Evolutionary conservation across 225 moss, liverwort and hornwort genomes (phyloP).

Genomic region (Climacium dendroides): DNA sequence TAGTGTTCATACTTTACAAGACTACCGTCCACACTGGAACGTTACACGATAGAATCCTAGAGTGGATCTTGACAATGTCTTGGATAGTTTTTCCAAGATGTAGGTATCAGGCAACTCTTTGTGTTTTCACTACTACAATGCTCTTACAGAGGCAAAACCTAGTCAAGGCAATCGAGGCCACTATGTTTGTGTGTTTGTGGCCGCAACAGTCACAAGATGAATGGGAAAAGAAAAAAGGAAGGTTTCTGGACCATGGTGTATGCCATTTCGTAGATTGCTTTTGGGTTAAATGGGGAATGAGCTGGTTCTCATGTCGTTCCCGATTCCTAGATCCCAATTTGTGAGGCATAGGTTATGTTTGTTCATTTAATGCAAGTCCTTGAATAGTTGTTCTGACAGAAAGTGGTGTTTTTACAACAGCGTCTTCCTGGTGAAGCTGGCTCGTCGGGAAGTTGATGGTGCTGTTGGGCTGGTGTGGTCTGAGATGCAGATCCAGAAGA

Average conservation of each 20-base stretch:
- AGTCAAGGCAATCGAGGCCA: not conserved
- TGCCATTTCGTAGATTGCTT: not conserved
- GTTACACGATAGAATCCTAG: slow-evolving; percentile 4
- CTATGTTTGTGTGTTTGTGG: slow-evolving; percentile 8
- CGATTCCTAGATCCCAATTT: not conserved
- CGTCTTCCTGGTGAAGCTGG: slow-evolving; percentile 11
- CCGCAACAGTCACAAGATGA: slow-evolving; percentile 7
- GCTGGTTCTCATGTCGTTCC: not conserved
- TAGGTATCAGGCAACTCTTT: slow-evolving; percentile 1
- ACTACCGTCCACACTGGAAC: slow-evolving; percentile 5
- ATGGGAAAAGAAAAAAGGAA: not conserved
- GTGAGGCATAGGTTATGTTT: not conserved
- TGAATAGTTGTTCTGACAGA: slow-evolving; percentile 1
- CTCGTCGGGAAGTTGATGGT: slow-evolving; percentile 21
- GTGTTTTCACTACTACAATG: not conserved
- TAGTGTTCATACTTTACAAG: slow-evolving; percentile 21
- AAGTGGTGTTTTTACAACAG: slow-evolving; percentile 15
- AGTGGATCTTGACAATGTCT: slow-evolving; percentile 12
- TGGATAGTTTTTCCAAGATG: not conserved
- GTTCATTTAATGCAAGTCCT: not conserved
- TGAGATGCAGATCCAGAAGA: slow-evolving; percentile 4
- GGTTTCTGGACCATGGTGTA: not conserved
- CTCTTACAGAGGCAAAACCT: not conserved
- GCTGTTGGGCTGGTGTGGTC: not conserved
- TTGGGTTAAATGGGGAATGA: not conserved